A percentile compares a stretch with the other conserved stretches of the same genome.
These are phyloP conservation scores for Pleurotus pulmonarius DNA, from an alignment of 768 basidiomycete species.

Conservation along the genomic window DNA sequence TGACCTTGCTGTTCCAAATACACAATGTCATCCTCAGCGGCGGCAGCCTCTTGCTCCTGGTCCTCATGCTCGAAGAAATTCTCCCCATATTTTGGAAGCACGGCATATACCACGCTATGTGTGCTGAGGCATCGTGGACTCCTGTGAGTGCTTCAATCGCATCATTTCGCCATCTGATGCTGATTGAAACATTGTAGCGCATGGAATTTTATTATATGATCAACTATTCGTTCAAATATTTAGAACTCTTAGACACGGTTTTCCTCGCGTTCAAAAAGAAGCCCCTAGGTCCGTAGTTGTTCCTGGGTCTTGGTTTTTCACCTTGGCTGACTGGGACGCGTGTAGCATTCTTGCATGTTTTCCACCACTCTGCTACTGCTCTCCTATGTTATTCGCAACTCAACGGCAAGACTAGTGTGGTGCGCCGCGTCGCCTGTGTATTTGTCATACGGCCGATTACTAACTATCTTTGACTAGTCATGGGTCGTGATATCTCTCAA, in stretches of 20 bases:
- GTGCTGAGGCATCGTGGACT: constrained; percentile 78
- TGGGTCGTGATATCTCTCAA: constrained; percentile 95
- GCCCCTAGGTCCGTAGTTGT: constrained; percentile 67
- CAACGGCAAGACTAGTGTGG: constrained; percentile 91
- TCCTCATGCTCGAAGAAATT: constrained; percentile 91
- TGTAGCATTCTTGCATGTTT: constrained; percentile 93
- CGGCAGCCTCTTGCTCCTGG: constrained; percentile 81
- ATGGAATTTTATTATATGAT: constrained; percentile 97
- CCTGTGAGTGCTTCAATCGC: constrained; percentile 49
- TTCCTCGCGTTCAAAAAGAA: constrained; percentile 99
- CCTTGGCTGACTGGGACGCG: neutral
- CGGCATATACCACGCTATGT: constrained; percentile 75
- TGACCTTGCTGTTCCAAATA: constrained; percentile 79
- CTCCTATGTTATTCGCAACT: constrained; percentile 92
- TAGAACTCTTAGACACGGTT: constrained; percentile 94
- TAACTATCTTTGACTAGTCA: constrained; percentile 49
- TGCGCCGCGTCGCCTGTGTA: constrained; percentile 36
- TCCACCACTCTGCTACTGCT: constrained; percentile 98
- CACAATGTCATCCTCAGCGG: constrained; percentile 88
- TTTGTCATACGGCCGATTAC: neutral
- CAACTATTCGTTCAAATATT: constrained; percentile 98
- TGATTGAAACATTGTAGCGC: constrained; percentile 41
- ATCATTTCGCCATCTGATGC: constrained; percentile 5
- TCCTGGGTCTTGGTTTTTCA: neutral
- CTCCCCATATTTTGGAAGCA: constrained; percentile 71